Conservation (phyloP, 2,329 filamentous ascomycete species). For the Paraphaeosphaeria sporulosa region DNA sequence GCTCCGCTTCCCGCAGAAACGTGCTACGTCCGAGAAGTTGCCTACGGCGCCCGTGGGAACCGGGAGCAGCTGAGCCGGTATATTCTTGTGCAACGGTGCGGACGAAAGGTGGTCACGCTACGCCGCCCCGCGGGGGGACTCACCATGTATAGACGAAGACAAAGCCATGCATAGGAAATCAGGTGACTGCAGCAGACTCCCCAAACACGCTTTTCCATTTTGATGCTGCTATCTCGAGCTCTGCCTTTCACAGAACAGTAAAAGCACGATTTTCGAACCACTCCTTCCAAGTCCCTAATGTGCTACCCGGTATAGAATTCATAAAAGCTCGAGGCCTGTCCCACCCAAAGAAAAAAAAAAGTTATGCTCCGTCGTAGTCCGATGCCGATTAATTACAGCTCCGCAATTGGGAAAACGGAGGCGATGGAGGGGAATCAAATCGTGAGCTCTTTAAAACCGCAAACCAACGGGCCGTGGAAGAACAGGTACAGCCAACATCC, state of each 20-base stretch:
- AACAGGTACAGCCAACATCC: constrained; percentile 9
- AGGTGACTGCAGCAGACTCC: not conserved
- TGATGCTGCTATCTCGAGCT: constrained; percentile 14
- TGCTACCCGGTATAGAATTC: constrained; percentile 19
- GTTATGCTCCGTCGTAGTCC: constrained; percentile 37
- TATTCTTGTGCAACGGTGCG: not conserved
- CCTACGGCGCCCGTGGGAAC: not conserved
- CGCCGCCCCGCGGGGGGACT: not conserved
- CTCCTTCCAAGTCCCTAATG: constrained; percentile 13
- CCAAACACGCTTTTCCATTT: constrained; percentile 17
- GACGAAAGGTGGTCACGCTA: not conserved
- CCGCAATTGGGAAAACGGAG: constrained; percentile 32
- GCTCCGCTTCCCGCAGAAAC: not conserved
- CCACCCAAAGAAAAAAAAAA: constrained; percentile 31
- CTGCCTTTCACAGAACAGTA: constrained; percentile 8
- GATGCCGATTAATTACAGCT: constrained; percentile 51
- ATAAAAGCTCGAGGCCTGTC: constrained; percentile 24
- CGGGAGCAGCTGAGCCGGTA: not conserved
- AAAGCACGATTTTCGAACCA: constrained; percentile 11
- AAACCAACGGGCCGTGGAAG: constrained; percentile 19
- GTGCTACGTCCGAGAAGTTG: not conserved
- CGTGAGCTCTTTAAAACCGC: constrained; percentile 32
- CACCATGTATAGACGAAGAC: not conserved
- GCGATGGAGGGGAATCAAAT: constrained; percentile 33
- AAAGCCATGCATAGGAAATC: not conserved